These are phyloP conservation scores for Eucalyptus caleyi DNA, from an alignment of 345 rosid species.

Conservation along the genomic window DNA sequence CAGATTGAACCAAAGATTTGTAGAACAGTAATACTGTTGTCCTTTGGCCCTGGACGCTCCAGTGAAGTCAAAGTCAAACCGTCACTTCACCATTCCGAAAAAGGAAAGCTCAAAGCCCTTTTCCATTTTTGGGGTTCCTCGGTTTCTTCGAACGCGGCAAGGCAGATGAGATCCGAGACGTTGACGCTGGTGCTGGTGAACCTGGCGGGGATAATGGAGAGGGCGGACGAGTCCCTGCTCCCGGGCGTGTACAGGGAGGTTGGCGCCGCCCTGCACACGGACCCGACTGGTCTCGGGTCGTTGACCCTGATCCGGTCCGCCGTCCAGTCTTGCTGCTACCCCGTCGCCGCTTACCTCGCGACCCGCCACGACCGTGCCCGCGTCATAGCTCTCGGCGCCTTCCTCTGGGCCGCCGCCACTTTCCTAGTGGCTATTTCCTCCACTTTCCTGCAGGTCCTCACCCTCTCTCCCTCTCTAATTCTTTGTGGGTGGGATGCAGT, in stretches of 20 bases:
- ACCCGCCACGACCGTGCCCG: conserved; percentile 44
- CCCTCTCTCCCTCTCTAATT: neutral
- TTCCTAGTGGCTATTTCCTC: conserved; percentile 59
- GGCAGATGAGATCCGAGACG: conserved; percentile 45
- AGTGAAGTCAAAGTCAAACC: neutral
- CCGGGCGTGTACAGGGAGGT: conserved; percentile 91
- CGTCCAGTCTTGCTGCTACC: conserved; percentile 48
- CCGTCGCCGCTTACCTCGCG: conserved; percentile 51
- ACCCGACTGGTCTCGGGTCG: conserved; percentile 74
- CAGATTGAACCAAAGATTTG: neutral
- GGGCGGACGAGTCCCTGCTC: conserved; percentile 79
- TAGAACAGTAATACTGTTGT: neutral
- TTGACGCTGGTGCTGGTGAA: conserved; percentile 64
- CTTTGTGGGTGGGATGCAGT: neutral
- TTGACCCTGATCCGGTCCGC: conserved; percentile 50
- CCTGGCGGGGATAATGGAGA: conserved; percentile 77
- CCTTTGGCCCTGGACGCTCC: neutral
- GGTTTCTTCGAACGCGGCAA: neutral
- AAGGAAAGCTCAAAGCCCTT: neutral
- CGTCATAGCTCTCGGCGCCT: conserved; percentile 56
- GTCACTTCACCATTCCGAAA: neutral
- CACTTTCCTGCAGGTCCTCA: conserved; percentile 40
- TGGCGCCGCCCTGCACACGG: conserved; percentile 62
- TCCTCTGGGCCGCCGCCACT: conserved; percentile 69
- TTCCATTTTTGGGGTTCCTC: neutral